Conservation (phyloP, 202 grass and related monocot species). For the Bolboschoenoplectus hybrid region DNA sequence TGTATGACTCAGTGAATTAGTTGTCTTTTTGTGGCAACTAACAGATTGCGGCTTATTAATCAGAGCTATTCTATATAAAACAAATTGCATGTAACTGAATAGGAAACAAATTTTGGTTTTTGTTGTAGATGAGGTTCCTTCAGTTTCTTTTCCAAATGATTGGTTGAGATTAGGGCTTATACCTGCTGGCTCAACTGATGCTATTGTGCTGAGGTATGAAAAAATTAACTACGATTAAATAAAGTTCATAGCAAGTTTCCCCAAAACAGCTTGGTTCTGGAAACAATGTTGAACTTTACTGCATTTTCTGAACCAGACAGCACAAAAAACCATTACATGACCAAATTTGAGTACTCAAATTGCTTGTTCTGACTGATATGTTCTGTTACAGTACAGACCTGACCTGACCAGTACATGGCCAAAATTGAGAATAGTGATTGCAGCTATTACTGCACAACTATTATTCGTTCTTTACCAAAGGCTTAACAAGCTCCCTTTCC, state of each 20-base stretch:
- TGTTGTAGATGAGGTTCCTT: conserved; percentile 57
- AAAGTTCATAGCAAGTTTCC: background rate
- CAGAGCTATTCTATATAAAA: conserved; percentile 7
- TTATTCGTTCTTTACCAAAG: background rate
- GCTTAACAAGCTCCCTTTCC: conserved; percentile 31
- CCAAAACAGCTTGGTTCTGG: background rate
- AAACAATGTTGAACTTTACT: background rate
- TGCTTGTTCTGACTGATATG: background rate
- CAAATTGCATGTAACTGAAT: conserved; percentile 31
- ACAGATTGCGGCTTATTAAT: conserved; percentile 36
- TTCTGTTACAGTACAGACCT: background rate
- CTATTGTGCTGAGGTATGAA: conserved; percentile 87
- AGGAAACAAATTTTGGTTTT: conserved; percentile 21
- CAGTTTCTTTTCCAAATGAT: conserved; percentile 79
- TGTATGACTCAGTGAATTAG: conserved; percentile 30
- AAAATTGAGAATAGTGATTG: background rate
- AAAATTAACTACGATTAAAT: background rate
- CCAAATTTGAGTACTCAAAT: background rate
- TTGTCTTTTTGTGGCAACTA: conserved; percentile 30
- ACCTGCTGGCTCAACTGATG: conserved; percentile 94
- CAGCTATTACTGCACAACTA: background rate
- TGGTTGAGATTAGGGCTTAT: conserved; percentile 95
- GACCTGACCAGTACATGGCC: background rate
- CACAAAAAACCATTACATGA: background rate
- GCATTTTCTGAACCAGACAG: background rate